A percentile compares a stretch with the other conserved stretches of the same genome.
Evolutionary conservation across 257 asterid genomes (phyloP).

Genomic region (Linderniella brevidens): DNA sequence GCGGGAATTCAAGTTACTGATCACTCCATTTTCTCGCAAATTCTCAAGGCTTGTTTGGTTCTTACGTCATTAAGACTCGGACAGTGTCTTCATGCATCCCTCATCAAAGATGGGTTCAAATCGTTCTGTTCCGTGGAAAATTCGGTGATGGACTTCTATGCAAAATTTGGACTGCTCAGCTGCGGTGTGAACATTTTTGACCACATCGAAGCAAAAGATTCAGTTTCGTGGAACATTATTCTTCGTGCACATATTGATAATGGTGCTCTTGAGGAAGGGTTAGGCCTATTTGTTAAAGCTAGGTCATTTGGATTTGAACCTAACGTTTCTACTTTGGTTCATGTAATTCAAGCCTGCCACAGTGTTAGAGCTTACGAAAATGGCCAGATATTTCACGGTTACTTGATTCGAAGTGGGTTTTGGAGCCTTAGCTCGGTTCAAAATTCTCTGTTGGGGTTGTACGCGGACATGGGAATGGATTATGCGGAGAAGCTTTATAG

Average conservation of each 20-base stretch:
- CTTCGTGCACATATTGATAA: slow-evolving; percentile 39
- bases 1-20: slow-evolving; percentile 26
- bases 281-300: slow-evolving; percentile 35
- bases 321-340: slow-evolving; percentile 65
- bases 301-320: slow-evolving; percentile 42
- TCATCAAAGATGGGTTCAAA: slow-evolving; percentile 51
- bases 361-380: slow-evolving; percentile 19
- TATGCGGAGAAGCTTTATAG: slow-evolving; percentile 46
- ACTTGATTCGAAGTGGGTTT: slow-evolving; percentile 37
- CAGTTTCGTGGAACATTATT: slow-evolving; percentile 78
- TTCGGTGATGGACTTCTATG: slow-evolving; percentile 57
- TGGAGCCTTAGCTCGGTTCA: slow-evolving; percentile 41
- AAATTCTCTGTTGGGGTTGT: slow-evolving; percentile 50
- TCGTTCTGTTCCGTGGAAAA: slow-evolving; percentile 44
- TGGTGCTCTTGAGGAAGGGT: slow-evolving; percentile 30
- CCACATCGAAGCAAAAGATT: slow-evolving; percentile 32
- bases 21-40: slow-evolving; percentile 36
- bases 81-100: slow-evolving; percentile 39
- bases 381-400: slow-evolving; percentile 41
- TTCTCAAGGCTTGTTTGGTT: slow-evolving; percentile 46
- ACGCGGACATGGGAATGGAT: slow-evolving; percentile 36
- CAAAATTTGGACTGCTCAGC: slow-evolving; percentile 38
- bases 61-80: slow-evolving; percentile 27
- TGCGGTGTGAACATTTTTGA: slow-evolving; percentile 32
- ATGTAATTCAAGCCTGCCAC: slow-evolving; percentile 42